Evolutionary conservation across 768 basidiomycete species (phyloP), one percentile per base, ranked within the genome.

Genomic region (Dioszegia aurantiaca): DNA sequence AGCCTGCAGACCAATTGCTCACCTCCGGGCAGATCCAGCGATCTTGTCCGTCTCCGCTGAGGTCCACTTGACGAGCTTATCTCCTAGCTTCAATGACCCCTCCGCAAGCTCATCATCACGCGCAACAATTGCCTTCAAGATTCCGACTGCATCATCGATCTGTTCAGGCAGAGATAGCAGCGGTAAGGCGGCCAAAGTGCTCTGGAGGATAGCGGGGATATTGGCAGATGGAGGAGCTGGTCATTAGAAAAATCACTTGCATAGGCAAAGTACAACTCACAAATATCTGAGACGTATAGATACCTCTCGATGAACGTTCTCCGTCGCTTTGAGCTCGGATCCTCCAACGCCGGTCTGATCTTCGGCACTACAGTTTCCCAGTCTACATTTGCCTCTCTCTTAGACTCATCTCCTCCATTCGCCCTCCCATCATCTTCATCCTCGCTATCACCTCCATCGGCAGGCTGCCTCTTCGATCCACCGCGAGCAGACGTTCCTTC

Each of bases 1-100:
- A 8, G 10, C 4, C 4, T 53, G 5, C 12, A 24, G 43, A n/a
- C 11, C 47, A 27, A 48, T 21, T 41, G 76, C 83, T 66, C 59
- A 89, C 88, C 83, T 83, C 63, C 83, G 75, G 26, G 79, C 77
- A 8, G 80, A 79, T 65, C 83, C 86, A 2, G 82, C 77, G 19
- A 86, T 79, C 44, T 80, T 82, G 3, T 80, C 80, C 0, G 84
- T 83, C 70, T 94, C 89, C 43, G 80, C 80, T 5, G 83, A 80
- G 8, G 89, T 78, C 89, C 89, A 93, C 41, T 83, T 87, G 33
- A 90, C 74, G 16, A 91, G 82, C 66, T 86, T 83, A 66, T 89
- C 68, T 10, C 68, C 65, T 2, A 88, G 81, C 31, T 86, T 86
- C 16, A 85, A 69, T 62, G 81, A 83, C 9, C 63, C 65, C 9